Evolutionary conservation across 805 yeast genomes (phyloP), one percentile per base, ranked within the genome.

Genomic region (Monosporozyma yasuniensis): DNA sequence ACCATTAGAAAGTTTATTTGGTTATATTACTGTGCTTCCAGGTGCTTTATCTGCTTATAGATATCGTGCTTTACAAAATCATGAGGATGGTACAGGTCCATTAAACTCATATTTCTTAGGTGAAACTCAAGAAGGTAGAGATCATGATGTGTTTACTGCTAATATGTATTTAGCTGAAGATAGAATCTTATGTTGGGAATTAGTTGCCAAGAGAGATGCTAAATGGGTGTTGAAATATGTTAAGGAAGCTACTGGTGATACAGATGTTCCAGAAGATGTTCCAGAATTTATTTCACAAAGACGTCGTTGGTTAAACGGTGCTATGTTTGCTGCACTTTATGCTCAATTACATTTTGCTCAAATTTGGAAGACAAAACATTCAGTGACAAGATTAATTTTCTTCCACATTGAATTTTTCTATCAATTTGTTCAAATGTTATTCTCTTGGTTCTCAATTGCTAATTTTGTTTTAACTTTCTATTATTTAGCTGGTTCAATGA

Each of bases 231-330:
- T 91, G 59, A 86, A 89, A 61, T 91, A 89, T 64, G 97, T 91
- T 49, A 85, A 86, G 59, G 88, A 81, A 59, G 97, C 97, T 14
- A 84, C 83, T 47, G 98, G 96, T 58, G 97, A 90, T 66, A 91
- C 98, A 1, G 98, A 91, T 77, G 96, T 89, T 47, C 98, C 98
- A 7, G 97, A 90, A 61, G 74, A 77, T n/a, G 76, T 90, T 42
- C 84, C 96, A n/a, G 98, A 93, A 63, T 88, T 93, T 62, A 87
- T 91, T 48, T 79, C 93, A 50, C 99, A 91, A 72, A 83, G 99
- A 72, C 84, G 99, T 72, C 82, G 99, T 74, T 91, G 99, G 99
- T 77, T 91, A 53, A 91, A 91, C 67, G 99, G 99, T 65, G 95
- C 99, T 2, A 78, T 93, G 63, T 93, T 93, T 71, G 98, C 99